Base-by-base conservation (phyloP, 73 alveolate species). In the Paraurostyla sp. region DNA sequence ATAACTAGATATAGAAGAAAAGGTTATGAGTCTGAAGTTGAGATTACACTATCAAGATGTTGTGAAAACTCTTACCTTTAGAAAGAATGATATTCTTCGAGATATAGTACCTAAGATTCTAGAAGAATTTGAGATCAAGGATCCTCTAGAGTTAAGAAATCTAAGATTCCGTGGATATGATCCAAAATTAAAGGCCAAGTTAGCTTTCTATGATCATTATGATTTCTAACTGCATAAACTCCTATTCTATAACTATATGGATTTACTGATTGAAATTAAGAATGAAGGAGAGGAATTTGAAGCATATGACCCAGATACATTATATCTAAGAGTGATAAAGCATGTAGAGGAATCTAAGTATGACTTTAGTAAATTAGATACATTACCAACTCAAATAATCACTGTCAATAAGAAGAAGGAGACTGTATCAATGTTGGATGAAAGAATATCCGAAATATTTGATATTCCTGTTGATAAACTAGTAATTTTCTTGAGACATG, bases 401-500 rank as follows among this genome's bases (percentile, higher is more conserved):
- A n/a, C 27, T 4, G 76, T 78, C 40, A 78, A 78, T 78, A 78
- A 78, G 50, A 25, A 49, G 52, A 32, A 27, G 3, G 80, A 78
- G 40, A 78, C 89, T 32, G 76, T 49, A 3, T 36, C 15, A 15
- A 46, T 51, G 7, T n/a, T 78, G 33, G 89, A 78, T 3, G 7
- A 22, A 4, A 52, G 60, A 54, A 76, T 78, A 0, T 52, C 80
- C 4, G 89, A 51, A 27, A 51, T 78, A 41, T 78, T 52, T 54
- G 80, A 54, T 38, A 78, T 78, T 35, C 89, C 89, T 20, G n/a
- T 29, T 6, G 89, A 78, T 7, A 49, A 60, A 51, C 62, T 78
- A 2, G 89, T 33, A 11, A 27, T 78, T 4, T 54, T 78, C 45
- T 40, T 78, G 25, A 49, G 89, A 51, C 89, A 78, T 54, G 89